These are phyloP conservation scores for Pharus latifolius DNA, from an alignment of 176 grass and related monocot species.

Conservation along the genomic window DNA sequence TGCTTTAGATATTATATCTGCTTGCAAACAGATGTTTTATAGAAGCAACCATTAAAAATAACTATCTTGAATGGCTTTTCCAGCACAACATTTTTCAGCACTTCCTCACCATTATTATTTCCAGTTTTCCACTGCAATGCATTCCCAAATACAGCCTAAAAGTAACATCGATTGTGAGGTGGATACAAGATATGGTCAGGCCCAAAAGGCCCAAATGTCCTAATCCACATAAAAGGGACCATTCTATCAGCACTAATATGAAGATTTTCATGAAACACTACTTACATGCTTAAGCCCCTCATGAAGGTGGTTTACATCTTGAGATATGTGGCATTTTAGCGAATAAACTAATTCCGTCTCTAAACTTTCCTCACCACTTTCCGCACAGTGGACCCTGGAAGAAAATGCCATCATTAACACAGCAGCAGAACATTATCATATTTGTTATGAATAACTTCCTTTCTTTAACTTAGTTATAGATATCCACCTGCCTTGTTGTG, in stretches of 20 bases:
- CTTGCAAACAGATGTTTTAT: too few relatives aligned
- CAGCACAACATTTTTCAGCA: too few relatives aligned
- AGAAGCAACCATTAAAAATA: too few relatives aligned
- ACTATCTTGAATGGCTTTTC: too few relatives aligned
- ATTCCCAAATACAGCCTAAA: too few relatives aligned
- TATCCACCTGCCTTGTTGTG: background rate
- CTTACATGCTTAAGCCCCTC: conserved; percentile 93
- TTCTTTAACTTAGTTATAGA: background rate
- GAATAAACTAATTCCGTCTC: conserved; percentile 86
- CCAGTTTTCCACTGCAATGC: too few relatives aligned
- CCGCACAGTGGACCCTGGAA: conserved; percentile 87
- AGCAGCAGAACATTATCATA: background rate
- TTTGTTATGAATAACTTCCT: background rate
- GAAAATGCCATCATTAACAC: conserved; percentile 13
- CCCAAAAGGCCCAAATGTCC: background rate
- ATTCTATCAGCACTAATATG: background rate
- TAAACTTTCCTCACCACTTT: conserved; percentile 87
- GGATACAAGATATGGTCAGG: background rate
- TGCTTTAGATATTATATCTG: too few relatives aligned
- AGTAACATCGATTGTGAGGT: too few relatives aligned
- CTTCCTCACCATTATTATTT: too few relatives aligned
- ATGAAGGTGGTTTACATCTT: conserved; percentile 97
- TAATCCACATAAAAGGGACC: background rate
- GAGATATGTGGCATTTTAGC: conserved; percentile 98
- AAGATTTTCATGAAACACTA: background rate